Percentiles rank a stretch among this genome's conserved stretches.
These are phyloP conservation scores for Fusarium marasasianum DNA, from an alignment of 2,329 filamentous ascomycete species.

Conservation along the genomic window DNA sequence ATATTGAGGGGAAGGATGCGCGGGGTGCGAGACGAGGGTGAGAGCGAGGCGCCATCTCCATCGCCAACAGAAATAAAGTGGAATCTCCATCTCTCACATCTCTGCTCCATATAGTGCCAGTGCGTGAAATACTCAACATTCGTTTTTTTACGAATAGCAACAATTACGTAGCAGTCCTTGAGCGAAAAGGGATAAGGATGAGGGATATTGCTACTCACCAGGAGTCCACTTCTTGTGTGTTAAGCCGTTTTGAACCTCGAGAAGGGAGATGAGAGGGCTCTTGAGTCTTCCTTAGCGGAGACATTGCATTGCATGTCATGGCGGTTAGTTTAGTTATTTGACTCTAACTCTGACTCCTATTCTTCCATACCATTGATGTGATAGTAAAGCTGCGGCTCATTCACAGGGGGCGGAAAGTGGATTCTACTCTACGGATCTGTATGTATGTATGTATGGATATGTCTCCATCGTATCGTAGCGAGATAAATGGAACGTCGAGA, in stretches of 20 bases:
- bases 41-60: not conserved
- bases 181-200: constrained; percentile 32
- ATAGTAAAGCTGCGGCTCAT: constrained; percentile 25
- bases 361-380: not conserved
- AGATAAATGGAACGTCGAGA: constrained; percentile 11
- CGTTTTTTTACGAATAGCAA: constrained; percentile 12
- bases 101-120: not conserved
- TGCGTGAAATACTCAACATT: constrained; percentile 25
- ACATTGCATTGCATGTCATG: constrained; percentile 14
- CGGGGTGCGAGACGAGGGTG: not conserved
- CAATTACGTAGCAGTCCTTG: constrained; percentile 30
- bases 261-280: constrained; percentile 11
- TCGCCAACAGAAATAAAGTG: constrained; percentile 2
- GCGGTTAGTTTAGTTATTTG: constrained; percentile 23
- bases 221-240: not conserved
- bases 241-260: constrained; percentile 3
- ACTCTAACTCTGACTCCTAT: constrained; percentile 5
- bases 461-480: constrained; percentile 8
- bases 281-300: not conserved
- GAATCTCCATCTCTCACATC: not conserved
- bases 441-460: not conserved
- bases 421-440: constrained; percentile 1
- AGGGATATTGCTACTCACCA: constrained; percentile 29
- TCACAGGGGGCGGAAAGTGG: constrained; percentile 29
- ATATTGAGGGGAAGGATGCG: not conserved